Percentiles rank a stretch among this genome's conserved stretches.
Evolutionary conservation across 2,329 filamentous ascomycete species (phyloP).

Genomic region (Aspergillus sp.): DNA sequence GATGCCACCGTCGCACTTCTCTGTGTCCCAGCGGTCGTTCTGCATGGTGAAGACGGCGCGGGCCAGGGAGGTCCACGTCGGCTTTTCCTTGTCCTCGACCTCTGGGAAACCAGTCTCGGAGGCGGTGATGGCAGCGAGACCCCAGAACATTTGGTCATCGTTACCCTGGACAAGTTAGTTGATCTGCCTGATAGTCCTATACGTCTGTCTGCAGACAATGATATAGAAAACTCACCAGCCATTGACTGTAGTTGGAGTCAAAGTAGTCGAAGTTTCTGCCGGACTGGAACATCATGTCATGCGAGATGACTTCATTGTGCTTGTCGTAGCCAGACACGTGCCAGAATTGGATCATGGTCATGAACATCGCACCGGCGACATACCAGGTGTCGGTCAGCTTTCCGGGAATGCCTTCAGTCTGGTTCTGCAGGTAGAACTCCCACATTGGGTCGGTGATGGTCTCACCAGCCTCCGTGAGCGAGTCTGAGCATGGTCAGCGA

Average conservation of each 20-base stretch:
- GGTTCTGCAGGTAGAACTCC: conserved; percentile 27
- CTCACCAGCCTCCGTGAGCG: conserved; percentile 25
- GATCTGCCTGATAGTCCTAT: background rate
- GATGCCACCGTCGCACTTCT: conserved; percentile 69
- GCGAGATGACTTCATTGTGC: conserved; percentile 65
- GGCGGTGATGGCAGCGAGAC: conserved; percentile 71
- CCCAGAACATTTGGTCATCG: conserved; percentile 72
- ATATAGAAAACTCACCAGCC: conserved; percentile 8
- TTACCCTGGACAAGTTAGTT: conserved; percentile 33
- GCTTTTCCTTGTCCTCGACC: conserved; percentile 59
- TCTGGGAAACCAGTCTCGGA: conserved; percentile 72
- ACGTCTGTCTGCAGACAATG: background rate
- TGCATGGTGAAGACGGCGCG: conserved; percentile 78
- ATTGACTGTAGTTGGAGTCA: conserved; percentile 55
- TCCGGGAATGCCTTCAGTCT: conserved; percentile 31
- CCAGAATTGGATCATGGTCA: conserved; percentile 75
- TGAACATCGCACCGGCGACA: conserved; percentile 69
- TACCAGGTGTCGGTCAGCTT: conserved; percentile 45
- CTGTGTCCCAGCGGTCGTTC: conserved; percentile 64
- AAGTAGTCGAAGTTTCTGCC: conserved; percentile 73
- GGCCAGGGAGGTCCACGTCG: conserved; percentile 71
- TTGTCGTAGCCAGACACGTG: conserved; percentile 70
- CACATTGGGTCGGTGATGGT: conserved; percentile 31
- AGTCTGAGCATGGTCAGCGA: conserved; percentile 9
- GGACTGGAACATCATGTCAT: conserved; percentile 70